phyloP scores from a whole-genome alignment of 352 stramenopile species.

The Thalassiosira tumida region DNA sequence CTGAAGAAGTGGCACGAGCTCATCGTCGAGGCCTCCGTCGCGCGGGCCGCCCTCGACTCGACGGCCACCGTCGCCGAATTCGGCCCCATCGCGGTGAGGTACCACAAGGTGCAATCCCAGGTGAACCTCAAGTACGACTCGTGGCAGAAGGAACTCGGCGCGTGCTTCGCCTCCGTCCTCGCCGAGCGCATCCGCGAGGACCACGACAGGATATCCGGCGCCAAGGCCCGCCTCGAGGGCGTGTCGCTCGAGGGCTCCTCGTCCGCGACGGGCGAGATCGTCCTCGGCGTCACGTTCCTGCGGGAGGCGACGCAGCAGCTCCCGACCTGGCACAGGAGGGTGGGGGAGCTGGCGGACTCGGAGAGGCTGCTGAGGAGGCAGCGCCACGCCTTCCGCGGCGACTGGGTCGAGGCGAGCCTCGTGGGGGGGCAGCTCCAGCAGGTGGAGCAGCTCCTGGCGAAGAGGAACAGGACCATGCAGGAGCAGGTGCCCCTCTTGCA shows the following conservation, averaged over 20 bases:
- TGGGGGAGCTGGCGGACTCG: constrained; percentile 94
- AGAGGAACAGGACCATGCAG: constrained; percentile 94
- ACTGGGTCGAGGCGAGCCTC: constrained; percentile 97
- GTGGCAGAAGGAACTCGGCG: constrained; percentile 98
- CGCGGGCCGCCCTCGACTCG: constrained; percentile 96
- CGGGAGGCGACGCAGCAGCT: constrained; percentile 90
- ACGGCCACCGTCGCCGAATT: constrained; percentile 92
- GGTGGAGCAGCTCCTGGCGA: constrained; percentile 92
- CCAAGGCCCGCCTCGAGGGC: constrained; percentile 94
- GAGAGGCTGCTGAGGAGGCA: constrained; percentile 97
- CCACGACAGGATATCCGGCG: constrained; percentile 87
- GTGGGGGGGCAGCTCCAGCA: constrained; percentile 97
- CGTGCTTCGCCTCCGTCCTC: constrained; percentile 96
- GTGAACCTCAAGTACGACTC: constrained; percentile 99
- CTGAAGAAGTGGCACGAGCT: constrained; percentile 97
- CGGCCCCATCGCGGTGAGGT: constrained; percentile 92
- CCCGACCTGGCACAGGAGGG: constrained; percentile 85
- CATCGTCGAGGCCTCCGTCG: constrained; percentile 96
- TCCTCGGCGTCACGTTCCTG: constrained; percentile 93
- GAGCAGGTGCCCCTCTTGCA: constrained; percentile 97
- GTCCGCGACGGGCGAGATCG: constrained; percentile 96
- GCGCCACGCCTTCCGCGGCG: constrained; percentile 94
- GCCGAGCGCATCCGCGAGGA: constrained; percentile 94
- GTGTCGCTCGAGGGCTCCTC: constrained; percentile 93
- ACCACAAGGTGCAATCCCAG: constrained; percentile 91